These are phyloP conservation scores for Retiboletus flavoniger DNA, from an alignment of 1,284 basidiomycete species.

Conservation along the genomic window DNA sequence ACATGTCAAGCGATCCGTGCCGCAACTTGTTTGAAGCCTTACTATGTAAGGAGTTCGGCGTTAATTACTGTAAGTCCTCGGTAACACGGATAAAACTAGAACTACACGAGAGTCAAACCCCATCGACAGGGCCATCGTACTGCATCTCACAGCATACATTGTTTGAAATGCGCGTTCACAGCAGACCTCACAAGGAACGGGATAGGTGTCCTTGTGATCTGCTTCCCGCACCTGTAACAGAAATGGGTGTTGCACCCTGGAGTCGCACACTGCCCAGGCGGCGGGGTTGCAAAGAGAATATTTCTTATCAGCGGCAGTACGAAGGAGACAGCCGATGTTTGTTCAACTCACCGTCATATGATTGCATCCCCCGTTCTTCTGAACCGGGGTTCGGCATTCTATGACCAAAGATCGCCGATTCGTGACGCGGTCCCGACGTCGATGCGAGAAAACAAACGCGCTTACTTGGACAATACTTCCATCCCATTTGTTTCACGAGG, in stretches of 20 bases:
- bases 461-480: slow-evolving; percentile 59
- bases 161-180: slow-evolving; percentile 45
- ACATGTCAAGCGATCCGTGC: no score
- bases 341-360: slow-evolving; percentile 57
- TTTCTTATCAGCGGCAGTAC: neutral
- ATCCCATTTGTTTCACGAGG: slow-evolving; percentile 50
- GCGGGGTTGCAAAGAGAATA: neutral
- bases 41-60: neutral
- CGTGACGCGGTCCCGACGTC: neutral
- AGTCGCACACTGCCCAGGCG: slow-evolving; percentile 48
- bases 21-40: no score
- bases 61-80: neutral
- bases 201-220: slow-evolving; percentile 48
- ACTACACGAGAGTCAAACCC: neutral
- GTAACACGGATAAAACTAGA: neutral
- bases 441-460: neutral
- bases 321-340: neutral
- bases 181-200: slow-evolving; percentile 43
- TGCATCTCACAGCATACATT: slow-evolving; percentile 23
- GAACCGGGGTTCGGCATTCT: slow-evolving; percentile 59
- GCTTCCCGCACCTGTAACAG: slow-evolving; percentile 56
- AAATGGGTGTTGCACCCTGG: slow-evolving; percentile 66
- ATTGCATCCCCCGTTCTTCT: slow-evolving; percentile 61
- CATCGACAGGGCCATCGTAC: neutral
- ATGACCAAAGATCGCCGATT: neutral